Evolutionary conservation across 2,329 filamentous ascomycete species (phyloP).

Genomic region (Delphinella strobiligena): DNA sequence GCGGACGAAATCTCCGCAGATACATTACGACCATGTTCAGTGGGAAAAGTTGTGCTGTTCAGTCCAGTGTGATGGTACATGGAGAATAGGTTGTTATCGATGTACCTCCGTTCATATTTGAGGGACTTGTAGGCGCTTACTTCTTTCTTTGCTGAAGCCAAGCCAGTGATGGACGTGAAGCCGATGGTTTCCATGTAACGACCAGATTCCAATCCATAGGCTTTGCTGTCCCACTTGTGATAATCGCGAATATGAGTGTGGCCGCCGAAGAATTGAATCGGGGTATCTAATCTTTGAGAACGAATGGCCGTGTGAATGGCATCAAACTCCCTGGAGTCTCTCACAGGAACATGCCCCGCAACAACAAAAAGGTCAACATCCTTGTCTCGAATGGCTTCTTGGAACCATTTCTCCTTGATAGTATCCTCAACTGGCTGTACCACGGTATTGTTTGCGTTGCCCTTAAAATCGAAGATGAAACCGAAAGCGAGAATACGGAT

Average conservation of each 20-base stretch:
- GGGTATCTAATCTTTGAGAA: slow-evolving; percentile 61
- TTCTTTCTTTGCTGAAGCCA: slow-evolving; percentile 29
- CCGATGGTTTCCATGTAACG: slow-evolving; percentile 93
- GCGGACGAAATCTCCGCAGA: slow-evolving; percentile 58
- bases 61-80: slow-evolving; percentile 69
- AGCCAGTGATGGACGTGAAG: slow-evolving; percentile 74
- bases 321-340: slow-evolving; percentile 62
- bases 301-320: slow-evolving; percentile 69
- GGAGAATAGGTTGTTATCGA: slow-evolving; percentile 86
- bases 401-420: slow-evolving; percentile 79
- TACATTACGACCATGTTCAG: slow-evolving; percentile 60
- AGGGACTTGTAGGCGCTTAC: slow-evolving; percentile 16
- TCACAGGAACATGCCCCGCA: slow-evolving; percentile 71
- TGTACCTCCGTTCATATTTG: slow-evolving; percentile 66
- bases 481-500: slow-evolving; percentile 80
- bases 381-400: slow-evolving; percentile 63
- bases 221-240: slow-evolving; percentile 62
- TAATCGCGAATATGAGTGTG: slow-evolving; percentile 85
- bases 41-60: slow-evolving; percentile 62
- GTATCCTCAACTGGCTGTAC: slow-evolving; percentile 71
- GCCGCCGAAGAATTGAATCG: slow-evolving; percentile 85
- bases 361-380: slow-evolving; percentile 82
- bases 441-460: slow-evolving; percentile 81
- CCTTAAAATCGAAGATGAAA: slow-evolving; percentile 87
- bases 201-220: slow-evolving; percentile 73